Evolutionary conservation across 2,329 filamentous ascomycete genomes (phyloP).

Genomic region (Monosporascus sp.): DNA sequence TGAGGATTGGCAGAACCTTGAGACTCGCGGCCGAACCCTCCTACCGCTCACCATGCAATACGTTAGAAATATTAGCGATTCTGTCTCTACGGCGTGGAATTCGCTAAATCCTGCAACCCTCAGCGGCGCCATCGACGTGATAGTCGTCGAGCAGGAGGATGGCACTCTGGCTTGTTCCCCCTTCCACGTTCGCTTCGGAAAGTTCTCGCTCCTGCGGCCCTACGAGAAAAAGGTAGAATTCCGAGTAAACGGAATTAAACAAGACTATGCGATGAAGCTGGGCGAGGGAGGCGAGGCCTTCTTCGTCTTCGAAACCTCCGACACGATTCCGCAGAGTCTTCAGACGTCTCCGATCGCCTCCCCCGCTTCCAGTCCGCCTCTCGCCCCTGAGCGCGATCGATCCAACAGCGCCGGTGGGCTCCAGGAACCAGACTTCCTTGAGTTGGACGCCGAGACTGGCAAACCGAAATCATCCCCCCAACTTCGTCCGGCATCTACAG

Average conservation of each 20-base stretch:
- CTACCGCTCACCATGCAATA: constrained; percentile 71
- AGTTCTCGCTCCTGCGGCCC: constrained; percentile 90
- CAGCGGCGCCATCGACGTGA: constrained; percentile 96
- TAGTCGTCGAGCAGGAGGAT: constrained; percentile 95
- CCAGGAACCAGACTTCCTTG: constrained; percentile 64
- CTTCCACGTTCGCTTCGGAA: constrained; percentile 98
- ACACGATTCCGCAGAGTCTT: constrained; percentile 83
- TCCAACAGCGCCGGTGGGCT: constrained; percentile 35
- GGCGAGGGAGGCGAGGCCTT: constrained; percentile 97
- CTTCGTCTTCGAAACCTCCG: constrained; percentile 95
- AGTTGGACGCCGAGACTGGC: constrained; percentile 48
- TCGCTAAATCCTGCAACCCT: constrained; percentile 97
- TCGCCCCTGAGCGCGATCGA: constrained; percentile 42
- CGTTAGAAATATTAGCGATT: constrained; percentile 90
- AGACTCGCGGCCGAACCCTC: neutral
- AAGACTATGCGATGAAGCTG: constrained; percentile 96
- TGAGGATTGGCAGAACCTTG: no score
- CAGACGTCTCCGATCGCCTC: constrained; percentile 94
- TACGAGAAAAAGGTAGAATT: constrained; percentile 99
- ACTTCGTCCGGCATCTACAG: constrained; percentile 39
- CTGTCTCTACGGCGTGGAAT: constrained; percentile 98
- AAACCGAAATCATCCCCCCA: constrained; percentile 34
- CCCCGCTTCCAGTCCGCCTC: constrained; percentile 77
- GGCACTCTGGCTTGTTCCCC: constrained; percentile 85
- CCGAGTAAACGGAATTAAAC: constrained; percentile 84